phyloP scores from a whole-genome alignment of 495 filamentous ascomycete species.

The Daldinia loculata region DNA sequence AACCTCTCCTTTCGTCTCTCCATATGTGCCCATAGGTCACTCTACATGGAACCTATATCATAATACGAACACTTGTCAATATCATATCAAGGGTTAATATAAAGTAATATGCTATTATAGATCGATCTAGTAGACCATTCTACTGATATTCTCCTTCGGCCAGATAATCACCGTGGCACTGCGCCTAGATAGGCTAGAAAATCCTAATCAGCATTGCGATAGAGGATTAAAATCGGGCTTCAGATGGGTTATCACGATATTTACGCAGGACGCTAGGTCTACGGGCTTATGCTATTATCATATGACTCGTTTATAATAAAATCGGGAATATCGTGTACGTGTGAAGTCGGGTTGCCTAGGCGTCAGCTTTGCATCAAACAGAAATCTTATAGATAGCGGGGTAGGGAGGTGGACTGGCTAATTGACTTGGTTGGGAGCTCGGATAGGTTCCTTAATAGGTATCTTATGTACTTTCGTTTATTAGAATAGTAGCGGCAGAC shows the following conservation, averaged over 20 bases:
- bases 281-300: not conserved
- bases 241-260: not conserved
- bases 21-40: not conserved
- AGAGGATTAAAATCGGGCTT: not conserved
- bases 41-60: not conserved
- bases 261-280: not conserved
- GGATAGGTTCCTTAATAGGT: not conserved
- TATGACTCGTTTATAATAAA: not conserved
- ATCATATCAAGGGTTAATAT: not conserved
- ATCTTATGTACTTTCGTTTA: not conserved
- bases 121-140: not conserved
- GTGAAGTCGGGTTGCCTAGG: slow-evolving; percentile 14
- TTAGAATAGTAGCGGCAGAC: not conserved
- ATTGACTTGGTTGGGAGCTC: slow-evolving; percentile 9
- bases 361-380: slow-evolving; percentile 35
- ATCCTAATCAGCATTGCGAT: not conserved
- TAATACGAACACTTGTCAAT: not conserved
- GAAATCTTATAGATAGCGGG: slow-evolving; percentile 33
- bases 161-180: not conserved
- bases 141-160: not conserved
- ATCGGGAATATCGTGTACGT: not conserved
- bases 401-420: slow-evolving; percentile 15
- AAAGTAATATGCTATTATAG: not conserved
- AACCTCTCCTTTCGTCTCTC: slow-evolving; percentile 2
- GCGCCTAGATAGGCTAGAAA: not conserved